Evolutionary conservation across 345 rosid genomes (phyloP), one percentile per base, ranked within the genome.

Genomic region (Stellera chamaejasme): DNA sequence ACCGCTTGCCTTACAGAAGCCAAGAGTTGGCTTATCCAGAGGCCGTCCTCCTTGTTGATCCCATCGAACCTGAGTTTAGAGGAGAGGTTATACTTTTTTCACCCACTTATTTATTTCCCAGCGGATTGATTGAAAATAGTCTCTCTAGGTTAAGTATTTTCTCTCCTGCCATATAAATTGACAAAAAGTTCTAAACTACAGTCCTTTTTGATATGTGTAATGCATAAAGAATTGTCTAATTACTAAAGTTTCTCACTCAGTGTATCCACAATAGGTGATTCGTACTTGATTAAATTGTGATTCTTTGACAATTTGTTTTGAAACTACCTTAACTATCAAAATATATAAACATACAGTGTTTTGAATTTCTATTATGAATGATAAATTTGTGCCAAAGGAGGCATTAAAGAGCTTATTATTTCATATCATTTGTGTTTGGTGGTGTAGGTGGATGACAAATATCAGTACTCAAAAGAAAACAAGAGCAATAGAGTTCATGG

Each of bases 361-460:
- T 32, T 32, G 39, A 32, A 32, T 32, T 32, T 4, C 10, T 4
- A 32, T 32, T 32, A 45, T 45, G 48, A 11, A 45, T 45, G 48
- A 45, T 45, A 4, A 10, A 14, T 19, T 47, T 32, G 39, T 32
- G 39, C 1, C 39, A 32, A 32, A 32, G 1, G 7, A 32, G 39
- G 39, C 39, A 5, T 32, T 32, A 32, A 32, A 1, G 9, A 32
- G 39, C 23, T 19, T 19, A 19, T 13, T 49, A 10, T 9, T 32
- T 28, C 13, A 13, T 42, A 16, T 15, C 23, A 1, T 15, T 46
- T 54, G 27, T 32, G 46, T 53, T 53, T 52, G 55, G 55, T 13
- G 47, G 13, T 54, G 51, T 59, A 92, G 98, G 97, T 93, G 49
- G 99, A 93, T 71, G 99, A 93, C 64, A 93, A 93, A 72, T 93